Percentiles rank a stretch among this genome's conserved stretches.
Conservation (phyloP, 257 asterid genomes). For the Forsythia suspensa region DNA sequence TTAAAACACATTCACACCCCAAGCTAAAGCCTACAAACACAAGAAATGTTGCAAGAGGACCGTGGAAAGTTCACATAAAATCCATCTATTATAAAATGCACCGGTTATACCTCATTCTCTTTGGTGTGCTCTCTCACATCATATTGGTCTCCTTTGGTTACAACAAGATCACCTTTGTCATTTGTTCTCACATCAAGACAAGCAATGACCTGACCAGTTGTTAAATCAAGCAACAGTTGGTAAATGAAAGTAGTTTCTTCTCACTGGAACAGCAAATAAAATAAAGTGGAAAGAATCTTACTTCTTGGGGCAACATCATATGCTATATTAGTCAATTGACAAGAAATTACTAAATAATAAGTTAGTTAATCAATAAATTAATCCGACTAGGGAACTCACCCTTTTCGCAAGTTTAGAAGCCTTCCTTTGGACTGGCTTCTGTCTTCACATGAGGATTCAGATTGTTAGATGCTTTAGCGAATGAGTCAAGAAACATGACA, state of each 20-base stretch:
- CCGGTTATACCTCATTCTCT: constrained; percentile 75
- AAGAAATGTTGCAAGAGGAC: neutral
- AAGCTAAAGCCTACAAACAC: neutral
- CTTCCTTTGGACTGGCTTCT: constrained; percentile 67
- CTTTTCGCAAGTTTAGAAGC: constrained; percentile 92
- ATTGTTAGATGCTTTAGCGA: constrained; percentile 37
- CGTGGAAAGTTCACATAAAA: neutral
- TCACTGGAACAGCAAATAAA: neutral
- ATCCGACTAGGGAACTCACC: constrained; percentile 48
- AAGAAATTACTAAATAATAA: neutral
- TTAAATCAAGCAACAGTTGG: constrained; percentile 12
- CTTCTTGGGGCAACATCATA: neutral
- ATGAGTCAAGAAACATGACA: constrained; percentile 17
- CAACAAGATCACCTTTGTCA: constrained; percentile 90
- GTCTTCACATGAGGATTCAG: constrained; percentile 60
- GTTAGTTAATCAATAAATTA: neutral
- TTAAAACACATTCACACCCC: neutral
- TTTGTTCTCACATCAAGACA: constrained; percentile 98
- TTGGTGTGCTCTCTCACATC: constrained; percentile 80
- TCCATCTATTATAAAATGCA: neutral
- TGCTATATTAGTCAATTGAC: neutral
- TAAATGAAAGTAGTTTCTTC: neutral
- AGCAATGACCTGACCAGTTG: constrained; percentile 79
- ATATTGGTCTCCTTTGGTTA: constrained; percentile 97
- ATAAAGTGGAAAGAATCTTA: constrained; percentile 1